These are phyloP conservation scores for Russula dissimulans DNA, from an alignment of 768 basidiomycete genomes.

Conservation along the genomic window DNA sequence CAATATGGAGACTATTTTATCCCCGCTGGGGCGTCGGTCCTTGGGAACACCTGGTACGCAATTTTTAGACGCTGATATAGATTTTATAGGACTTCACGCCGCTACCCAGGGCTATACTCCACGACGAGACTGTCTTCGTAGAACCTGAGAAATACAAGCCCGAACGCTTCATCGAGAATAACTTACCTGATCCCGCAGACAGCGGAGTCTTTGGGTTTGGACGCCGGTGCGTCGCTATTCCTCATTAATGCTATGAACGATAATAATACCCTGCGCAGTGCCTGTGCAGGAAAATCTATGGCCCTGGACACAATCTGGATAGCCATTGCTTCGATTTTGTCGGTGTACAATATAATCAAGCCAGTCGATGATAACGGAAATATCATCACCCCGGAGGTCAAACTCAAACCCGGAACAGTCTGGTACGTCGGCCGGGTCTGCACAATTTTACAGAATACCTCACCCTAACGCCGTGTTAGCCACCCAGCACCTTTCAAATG, in stretches of 20 bases:
- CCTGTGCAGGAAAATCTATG: conserved; percentile 16
- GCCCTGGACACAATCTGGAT: conserved; percentile 20
- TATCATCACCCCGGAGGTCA: conserved; percentile 14
- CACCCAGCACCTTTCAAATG: conserved; percentile 16
- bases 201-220: conserved; percentile 19
- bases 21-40: conserved; percentile 23
- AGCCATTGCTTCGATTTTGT: conserved; percentile 15
- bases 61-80: neutral
- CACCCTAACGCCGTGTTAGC: neutral
- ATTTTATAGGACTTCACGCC: neutral
- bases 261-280: neutral
- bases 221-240: conserved; percentile 12
- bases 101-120: conserved; percentile 17
- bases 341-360: conserved; percentile 15
- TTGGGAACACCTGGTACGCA: conserved; percentile 17
- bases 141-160: conserved; percentile 18
- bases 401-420: conserved; percentile 3
- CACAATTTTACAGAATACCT: no score
- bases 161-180: conserved; percentile 16
- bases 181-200: conserved; percentile 11
- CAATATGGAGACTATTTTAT: conserved; percentile 24
- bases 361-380: conserved; percentile 9
- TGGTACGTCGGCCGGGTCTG: neutral
- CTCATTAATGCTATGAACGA: neutral
- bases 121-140: conserved; percentile 16